phyloP scores from a whole-genome alignment of 192 early-diverging fungal genomes.

The Chytriomyces sp. region DNA sequence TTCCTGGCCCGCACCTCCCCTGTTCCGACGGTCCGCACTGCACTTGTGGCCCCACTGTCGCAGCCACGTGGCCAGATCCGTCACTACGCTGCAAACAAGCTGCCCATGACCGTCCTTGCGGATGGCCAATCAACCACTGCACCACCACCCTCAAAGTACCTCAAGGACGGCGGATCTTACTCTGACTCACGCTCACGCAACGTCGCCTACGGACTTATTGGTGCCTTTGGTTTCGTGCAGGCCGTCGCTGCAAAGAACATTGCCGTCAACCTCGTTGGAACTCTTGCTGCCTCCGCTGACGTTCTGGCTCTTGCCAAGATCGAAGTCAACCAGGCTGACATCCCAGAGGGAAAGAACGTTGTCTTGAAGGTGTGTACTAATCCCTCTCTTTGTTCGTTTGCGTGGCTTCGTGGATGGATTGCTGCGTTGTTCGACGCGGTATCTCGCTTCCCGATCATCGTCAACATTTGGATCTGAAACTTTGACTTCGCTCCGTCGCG shows the following conservation, averaged over 20 bases:
- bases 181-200: conserved; percentile 47
- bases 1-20: neutral
- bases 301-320: conserved; percentile 97
- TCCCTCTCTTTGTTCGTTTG: no score
- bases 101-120: conserved; percentile 35
- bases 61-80: conserved; percentile 35
- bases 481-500: no score
- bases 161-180: conserved; percentile 41
- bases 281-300: conserved; percentile 96
- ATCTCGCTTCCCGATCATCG: no score
- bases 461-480: no score
- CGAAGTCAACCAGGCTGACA: conserved; percentile 87
- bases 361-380: conserved; percentile 72
- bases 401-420: no score
- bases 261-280: conserved; percentile 80
- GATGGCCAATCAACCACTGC: conserved; percentile 28
- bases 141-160: conserved; percentile 45
- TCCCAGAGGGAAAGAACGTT: conserved; percentile 97
- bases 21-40: neutral
- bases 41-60: neutral
- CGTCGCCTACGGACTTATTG: conserved; percentile 94
- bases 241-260: conserved; percentile 88
- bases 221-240: conserved; percentile 80
- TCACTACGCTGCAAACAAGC: conserved; percentile 44
- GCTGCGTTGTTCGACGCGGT: no score